Evolutionary conservation across 345 rosid species (phyloP).

Genomic region (Lumnitzera littorea): DNA sequence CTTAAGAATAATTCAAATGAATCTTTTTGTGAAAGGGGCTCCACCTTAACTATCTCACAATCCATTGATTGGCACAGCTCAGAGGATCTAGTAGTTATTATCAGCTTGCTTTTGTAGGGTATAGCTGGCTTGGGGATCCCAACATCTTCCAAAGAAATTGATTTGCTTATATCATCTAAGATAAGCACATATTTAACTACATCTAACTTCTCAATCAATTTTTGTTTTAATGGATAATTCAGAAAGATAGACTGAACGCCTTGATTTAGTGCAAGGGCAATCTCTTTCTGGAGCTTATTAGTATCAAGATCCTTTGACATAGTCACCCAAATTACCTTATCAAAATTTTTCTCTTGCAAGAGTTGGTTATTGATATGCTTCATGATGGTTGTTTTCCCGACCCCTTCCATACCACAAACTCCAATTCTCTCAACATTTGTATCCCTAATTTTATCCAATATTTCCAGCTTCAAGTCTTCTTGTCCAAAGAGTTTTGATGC

Average conservation of each 20-base stretch:
- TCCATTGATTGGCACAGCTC: conserved; percentile 5
- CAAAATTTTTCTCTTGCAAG: not conserved
- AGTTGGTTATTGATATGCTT: conserved; percentile 5
- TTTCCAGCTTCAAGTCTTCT: not conserved
- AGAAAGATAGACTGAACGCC: no score
- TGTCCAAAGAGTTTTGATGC: not conserved
- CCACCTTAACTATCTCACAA: not conserved
- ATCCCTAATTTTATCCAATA: not conserved
- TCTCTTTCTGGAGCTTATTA: conserved; percentile 2
- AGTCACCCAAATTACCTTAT: conserved; percentile 13
- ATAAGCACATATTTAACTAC: no score
- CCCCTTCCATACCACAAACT: conserved; percentile 14
- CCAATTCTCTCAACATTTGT: conserved; percentile 5
- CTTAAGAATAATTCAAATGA: no score
- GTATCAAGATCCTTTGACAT: conserved; percentile 7
- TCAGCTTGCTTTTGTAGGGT: conserved; percentile 7
- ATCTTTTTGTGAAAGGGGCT: not conserved
- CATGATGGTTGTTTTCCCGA: conserved; percentile 10
- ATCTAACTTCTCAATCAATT: no score
- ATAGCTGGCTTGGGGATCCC: not conserved
- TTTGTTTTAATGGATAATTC: no score
- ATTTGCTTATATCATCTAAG: no score
- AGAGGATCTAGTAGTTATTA: conserved; percentile 9
- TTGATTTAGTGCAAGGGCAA: not conserved
- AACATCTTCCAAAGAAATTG: no score